Base-by-base conservation (phyloP, 495 filamentous ascomycete genomes). In the Penicillium angulare region DNA sequence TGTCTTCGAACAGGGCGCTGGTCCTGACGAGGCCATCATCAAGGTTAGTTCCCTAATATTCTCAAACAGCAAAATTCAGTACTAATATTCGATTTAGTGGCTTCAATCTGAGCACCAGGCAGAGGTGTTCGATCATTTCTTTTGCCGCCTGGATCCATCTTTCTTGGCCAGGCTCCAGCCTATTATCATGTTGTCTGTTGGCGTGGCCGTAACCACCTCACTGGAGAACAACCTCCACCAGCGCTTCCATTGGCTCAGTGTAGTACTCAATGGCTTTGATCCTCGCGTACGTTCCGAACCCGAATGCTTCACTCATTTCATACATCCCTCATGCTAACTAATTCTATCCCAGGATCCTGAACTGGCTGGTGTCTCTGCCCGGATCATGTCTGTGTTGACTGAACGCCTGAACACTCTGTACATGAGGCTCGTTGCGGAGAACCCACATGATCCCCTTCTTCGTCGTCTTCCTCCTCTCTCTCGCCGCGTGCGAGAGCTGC, bases 161-260 rank as follows among this genome's bases (percentile, higher is more conserved):
- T 95, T 88, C 63, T 67, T 96, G 47, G 74, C 72, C 8, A 52
- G 50, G 7, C 78, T 96, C 21, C 85, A 83, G 34, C 83, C 88
- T 3, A 80, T 97, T 32, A 81, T 97, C 17, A 74, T 86, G 5
- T 80, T 97, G 20, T 96, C 91, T 0, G 86, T 95, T 26, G 86
- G 86, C 39, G 88, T 90, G 2, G 89, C 89, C 12, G 80, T 97
- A 13, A 88, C 88, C 22, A 76, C 81, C 7, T 78, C 86, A 21
- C 75, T 97, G 51, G 74, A 85, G 22, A 79, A 79, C 24, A 80
- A 86, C 56, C 53, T 87, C 26, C 56, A 69, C 34, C 75, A 89
- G 65, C 88, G 90, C 51, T 71, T 98, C 7, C 67, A 71, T 21
- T 93, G 91, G 88, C 73, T 97, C 42, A 87, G 95, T 49, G 75